These are phyloP conservation scores for Wallacemonas sp. DNA, from an alignment of 208 protist species.

Conservation along the genomic window DNA sequence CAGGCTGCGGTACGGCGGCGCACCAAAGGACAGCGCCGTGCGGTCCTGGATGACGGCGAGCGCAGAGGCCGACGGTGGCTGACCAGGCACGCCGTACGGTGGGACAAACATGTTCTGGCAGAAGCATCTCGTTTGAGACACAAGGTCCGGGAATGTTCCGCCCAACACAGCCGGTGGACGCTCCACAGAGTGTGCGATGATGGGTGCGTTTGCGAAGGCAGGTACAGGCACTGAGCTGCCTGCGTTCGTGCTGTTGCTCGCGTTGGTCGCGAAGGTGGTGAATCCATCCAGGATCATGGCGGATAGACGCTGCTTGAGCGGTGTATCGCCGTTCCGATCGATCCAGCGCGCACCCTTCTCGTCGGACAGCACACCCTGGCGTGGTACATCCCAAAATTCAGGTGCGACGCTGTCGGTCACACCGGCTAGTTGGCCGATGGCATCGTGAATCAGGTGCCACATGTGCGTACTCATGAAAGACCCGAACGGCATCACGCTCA, in stretches of 20 bases:
- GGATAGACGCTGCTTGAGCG: background rate
- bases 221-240: background rate
- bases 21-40: background rate
- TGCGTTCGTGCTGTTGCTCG: background rate
- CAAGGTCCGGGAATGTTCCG: background rate
- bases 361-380: background rate
- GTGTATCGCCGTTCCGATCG: conserved; percentile 3
- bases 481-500: conserved; percentile 19
- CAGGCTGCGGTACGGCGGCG: conserved; percentile 6
- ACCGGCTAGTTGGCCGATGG: conserved; percentile 9
- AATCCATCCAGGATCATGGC: background rate
- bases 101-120: background rate
- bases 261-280: background rate
- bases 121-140: background rate
- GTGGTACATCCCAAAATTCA: background rate
- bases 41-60: background rate
- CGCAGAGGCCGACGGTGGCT: background rate
- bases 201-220: background rate
- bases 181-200: background rate
- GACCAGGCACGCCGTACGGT: background rate
- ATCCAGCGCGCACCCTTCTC: background rate
- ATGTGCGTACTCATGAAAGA: conserved; percentile 20
- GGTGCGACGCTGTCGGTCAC: background rate
- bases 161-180: background rate
- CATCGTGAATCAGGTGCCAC: conserved; percentile 26